phyloP scores from a whole-genome alignment of 83 land plant species.

The Picea abies region DNA sequence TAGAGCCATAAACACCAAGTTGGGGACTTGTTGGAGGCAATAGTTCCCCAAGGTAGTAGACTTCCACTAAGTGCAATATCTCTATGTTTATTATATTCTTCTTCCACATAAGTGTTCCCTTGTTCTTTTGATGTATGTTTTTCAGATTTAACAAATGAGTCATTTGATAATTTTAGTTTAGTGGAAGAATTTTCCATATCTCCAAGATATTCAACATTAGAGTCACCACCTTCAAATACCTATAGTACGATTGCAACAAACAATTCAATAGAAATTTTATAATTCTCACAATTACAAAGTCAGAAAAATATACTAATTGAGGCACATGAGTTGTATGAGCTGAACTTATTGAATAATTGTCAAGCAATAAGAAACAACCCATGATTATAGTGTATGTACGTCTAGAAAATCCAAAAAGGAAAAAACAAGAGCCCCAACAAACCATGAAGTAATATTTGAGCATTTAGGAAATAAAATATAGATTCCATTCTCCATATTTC shows the following conservation, averaged over 20 bases:
- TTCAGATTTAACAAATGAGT: constrained; percentile 63
- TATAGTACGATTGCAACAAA: constrained; percentile 27
- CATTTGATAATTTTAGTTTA: constrained; percentile 20
- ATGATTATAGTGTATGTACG: neutral
- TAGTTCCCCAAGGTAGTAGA: too few species aligned
- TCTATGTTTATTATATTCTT: constrained; percentile 21
- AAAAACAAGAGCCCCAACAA: neutral
- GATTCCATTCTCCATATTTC: neutral
- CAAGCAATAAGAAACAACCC: neutral
- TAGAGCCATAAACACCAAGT: constrained; percentile 22
- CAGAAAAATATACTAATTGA: neutral
- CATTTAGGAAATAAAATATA: neutral
- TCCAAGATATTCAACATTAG: constrained; percentile 60
- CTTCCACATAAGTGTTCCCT: constrained; percentile 20
- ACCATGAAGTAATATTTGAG: neutral
- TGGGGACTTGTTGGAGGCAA: constrained; percentile 38
- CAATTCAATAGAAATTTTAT: neutral
- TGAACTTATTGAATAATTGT: neutral
- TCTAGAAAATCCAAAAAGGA: neutral
- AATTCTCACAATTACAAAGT: neutral
- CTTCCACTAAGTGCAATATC: constrained; percentile 34
- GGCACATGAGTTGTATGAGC: neutral
- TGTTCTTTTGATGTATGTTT: constrained; percentile 47
- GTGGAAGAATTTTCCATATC: constrained; percentile 27
- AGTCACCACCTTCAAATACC: constrained; percentile 83